Evolutionary conservation across 495 filamentous ascomycete species (phyloP).

Genomic region (Recurvomyces mirabilis): DNA sequence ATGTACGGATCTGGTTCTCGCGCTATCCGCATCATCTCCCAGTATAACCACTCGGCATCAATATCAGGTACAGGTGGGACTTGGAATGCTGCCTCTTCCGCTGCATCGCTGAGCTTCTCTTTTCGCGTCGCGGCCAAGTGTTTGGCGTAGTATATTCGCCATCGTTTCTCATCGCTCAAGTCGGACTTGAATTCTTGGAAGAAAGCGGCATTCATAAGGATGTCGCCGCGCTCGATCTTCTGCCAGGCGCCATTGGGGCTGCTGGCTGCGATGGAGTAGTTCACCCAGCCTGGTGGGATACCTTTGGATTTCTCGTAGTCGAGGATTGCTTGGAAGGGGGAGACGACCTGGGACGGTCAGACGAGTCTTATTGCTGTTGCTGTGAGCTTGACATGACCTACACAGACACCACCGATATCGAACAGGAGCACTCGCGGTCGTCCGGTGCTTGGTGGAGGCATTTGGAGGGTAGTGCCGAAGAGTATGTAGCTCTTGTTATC

Average conservation of each 20-base stretch:
- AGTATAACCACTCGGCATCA: conserved; percentile 74
- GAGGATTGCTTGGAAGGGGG: conserved; percentile 83
- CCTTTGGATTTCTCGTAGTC: conserved; percentile 66
- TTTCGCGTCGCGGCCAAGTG: conserved; percentile 16
- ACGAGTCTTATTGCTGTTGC: not conserved
- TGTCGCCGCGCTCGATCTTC: conserved; percentile 40
- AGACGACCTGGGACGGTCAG: conserved; percentile 54
- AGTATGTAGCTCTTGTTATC: conserved; percentile 15
- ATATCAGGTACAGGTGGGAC: conserved; percentile 58
- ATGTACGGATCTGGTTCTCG: conserved; percentile 70
- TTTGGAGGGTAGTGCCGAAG: conserved; percentile 14
- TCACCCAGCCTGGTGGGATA: conserved; percentile 82
- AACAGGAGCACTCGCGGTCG: conserved; percentile 75
- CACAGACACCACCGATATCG: conserved; percentile 94
- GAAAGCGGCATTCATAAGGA: conserved; percentile 48
- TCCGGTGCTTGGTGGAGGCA: conserved; percentile 13
- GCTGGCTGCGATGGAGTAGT: conserved; percentile 69
- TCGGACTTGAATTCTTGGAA: conserved; percentile 68
- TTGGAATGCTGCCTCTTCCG: conserved; percentile 22
- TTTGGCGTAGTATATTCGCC: conserved; percentile 48
- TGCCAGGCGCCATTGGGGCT: conserved; percentile 84
- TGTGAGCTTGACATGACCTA: conserved; percentile 38
- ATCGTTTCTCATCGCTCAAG: conserved; percentile 51
- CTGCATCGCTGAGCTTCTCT: conserved; percentile 28
- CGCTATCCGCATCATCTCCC: conserved; percentile 77